Percentiles rank a stretch among this genome's conserved stretches.
Conservation (phyloP, 2,329 filamentous ascomycete genomes). For the Ascochyta fabae region DNA sequence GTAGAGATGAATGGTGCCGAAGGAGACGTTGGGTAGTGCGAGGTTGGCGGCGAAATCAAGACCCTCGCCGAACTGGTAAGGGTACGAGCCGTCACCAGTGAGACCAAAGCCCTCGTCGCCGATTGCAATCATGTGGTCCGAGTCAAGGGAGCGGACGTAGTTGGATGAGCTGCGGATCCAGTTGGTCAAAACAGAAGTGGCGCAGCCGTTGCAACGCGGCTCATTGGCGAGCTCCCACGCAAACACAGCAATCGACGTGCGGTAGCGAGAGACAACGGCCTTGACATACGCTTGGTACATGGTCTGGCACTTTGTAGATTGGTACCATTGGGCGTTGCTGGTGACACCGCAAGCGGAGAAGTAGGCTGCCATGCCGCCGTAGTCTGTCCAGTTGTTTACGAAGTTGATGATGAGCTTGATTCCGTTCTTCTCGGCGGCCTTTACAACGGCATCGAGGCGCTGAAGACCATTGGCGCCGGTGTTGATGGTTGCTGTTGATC, state of each 20-base stretch:
- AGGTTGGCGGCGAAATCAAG: conserved; percentile 62
- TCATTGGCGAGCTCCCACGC: conserved; percentile 65
- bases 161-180: conserved; percentile 63
- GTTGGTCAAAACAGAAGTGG: conserved; percentile 51
- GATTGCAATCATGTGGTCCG: conserved; percentile 62
- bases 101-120: conserved; percentile 57
- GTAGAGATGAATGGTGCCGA: conserved; percentile 63
- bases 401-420: conserved; percentile 63
- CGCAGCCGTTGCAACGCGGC: conserved; percentile 39
- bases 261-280: conserved; percentile 58
- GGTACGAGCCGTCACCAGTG: conserved; percentile 35
- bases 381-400: conserved; percentile 67
- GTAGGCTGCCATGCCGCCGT: conserved; percentile 65
- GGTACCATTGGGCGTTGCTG: conserved; percentile 59
- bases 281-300: conserved; percentile 59
- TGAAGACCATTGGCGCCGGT: conserved; percentile 53
- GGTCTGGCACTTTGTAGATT: conserved; percentile 57
- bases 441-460: conserved; percentile 60
- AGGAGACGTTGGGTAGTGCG: conserved; percentile 58
- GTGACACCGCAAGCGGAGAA: conserved; percentile 60
- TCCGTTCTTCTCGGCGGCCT: conserved; percentile 56
- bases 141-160: conserved; percentile 61
- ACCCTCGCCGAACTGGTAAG: conserved; percentile 55
- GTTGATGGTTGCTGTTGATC: conserved; percentile 55
- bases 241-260: conserved; percentile 57